Conservation (phyloP, 202 grass and related monocot species). For the Dendrocalamus latiflorus region DNA sequence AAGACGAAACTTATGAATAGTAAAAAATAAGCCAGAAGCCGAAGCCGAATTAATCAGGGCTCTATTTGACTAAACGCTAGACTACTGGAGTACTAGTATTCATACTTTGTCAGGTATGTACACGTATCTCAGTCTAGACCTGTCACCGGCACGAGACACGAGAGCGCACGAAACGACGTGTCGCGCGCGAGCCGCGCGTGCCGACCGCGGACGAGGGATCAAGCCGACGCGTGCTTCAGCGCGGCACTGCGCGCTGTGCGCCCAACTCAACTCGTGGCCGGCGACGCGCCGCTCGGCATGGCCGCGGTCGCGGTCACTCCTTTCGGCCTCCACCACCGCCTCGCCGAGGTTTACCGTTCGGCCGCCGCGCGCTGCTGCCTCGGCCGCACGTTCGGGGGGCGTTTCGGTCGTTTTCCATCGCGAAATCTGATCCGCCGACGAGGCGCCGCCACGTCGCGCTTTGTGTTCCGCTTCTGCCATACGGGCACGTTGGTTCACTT, state of each 20-base stretch:
- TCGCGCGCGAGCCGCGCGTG: background rate
- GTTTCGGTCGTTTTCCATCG: background rate
- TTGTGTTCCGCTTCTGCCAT: background rate
- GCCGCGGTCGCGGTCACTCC: background rate
- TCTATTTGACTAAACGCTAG: too few species aligned
- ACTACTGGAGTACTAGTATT: background rate
- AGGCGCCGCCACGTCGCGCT: conserved; percentile 9
- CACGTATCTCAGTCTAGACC: background rate
- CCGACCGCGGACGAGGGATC: background rate
- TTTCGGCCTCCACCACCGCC: background rate
- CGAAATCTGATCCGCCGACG: conserved; percentile 3
- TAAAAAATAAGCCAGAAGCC: too few species aligned
- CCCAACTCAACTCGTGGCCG: conserved; percentile 9
- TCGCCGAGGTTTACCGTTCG: too few species aligned
- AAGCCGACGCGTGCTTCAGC: background rate
- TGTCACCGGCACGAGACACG: background rate
- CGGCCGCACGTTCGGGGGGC: background rate
- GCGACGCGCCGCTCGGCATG: background rate
- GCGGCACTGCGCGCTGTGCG: background rate
- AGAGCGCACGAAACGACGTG: background rate
- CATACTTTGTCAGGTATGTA: background rate
- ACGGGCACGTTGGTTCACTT: background rate
- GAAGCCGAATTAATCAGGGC: too few species aligned
- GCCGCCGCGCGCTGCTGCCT: background rate
- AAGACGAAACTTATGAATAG: too few species aligned